phyloP scores from a whole-genome alignment of 2,329 filamentous ascomycete genomes.

The Aphanoascus verrucosus region DNA sequence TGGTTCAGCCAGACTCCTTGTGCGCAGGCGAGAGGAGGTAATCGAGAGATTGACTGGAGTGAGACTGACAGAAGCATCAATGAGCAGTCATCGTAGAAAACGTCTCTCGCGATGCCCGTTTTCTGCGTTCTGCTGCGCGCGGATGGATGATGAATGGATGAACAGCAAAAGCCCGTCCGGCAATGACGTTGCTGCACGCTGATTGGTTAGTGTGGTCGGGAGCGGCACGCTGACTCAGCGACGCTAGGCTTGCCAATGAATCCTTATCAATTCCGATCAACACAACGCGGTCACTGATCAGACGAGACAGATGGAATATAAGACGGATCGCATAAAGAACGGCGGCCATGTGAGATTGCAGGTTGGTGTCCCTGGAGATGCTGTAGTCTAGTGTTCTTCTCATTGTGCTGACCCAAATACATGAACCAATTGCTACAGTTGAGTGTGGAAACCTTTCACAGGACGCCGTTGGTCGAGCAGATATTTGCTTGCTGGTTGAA shows the following conservation, averaged over 20 bases:
- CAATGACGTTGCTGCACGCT: constrained; percentile 7
- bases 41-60: background rate
- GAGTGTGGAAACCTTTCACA: background rate
- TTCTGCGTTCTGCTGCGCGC: background rate
- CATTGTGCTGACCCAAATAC: background rate
- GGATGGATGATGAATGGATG: background rate
- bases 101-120: background rate
- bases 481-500: background rate
- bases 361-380: background rate
- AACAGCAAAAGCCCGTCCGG: constrained; percentile 4
- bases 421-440: background rate
- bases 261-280: background rate
- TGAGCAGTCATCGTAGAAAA: background rate
- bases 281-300: background rate
- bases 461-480: background rate
- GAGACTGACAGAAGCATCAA: background rate
- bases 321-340: background rate
- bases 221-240: background rate
- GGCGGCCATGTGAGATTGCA: background rate
- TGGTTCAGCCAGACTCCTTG: background rate
- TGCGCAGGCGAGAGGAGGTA: background rate
- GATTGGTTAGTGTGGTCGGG: constrained; percentile 3
- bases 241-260: background rate
- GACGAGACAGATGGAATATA: background rate
- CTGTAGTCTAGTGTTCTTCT: background rate